Evolutionary conservation across 2,329 filamentous ascomycete species (phyloP).

Genomic region (Fusarium sublunatum): DNA sequence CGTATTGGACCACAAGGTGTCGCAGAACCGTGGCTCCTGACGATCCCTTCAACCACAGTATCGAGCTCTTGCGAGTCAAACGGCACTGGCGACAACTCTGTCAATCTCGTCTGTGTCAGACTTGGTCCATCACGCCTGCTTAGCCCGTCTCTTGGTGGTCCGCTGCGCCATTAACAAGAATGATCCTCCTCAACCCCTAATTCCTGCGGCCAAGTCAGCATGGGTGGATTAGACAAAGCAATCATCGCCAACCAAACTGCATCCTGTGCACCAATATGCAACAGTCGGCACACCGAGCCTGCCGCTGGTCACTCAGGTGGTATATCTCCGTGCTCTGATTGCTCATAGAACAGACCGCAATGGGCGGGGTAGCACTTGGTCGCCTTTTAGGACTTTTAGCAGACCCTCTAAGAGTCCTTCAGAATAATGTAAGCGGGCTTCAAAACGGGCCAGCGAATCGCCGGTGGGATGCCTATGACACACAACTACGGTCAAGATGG

Average conservation of each 20-base stretch:
- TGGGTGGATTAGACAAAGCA: slow-evolving; percentile 41
- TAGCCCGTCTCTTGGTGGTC: slow-evolving; percentile 25
- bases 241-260: slow-evolving; percentile 42
- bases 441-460: slow-evolving; percentile 41
- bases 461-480: slow-evolving; percentile 30
- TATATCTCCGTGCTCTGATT: slow-evolving; percentile 37
- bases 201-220: slow-evolving; percentile 41
- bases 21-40: slow-evolving; percentile 29
- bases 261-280: slow-evolving; percentile 40
- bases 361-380: slow-evolving; percentile 31
- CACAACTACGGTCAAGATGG: slow-evolving; percentile 29
- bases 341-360: slow-evolving; percentile 27
- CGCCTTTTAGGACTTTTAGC: slow-evolving; percentile 6
- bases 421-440: slow-evolving; percentile 23
- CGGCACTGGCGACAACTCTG: slow-evolving; percentile 14
- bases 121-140: not conserved
- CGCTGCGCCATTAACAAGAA: slow-evolving; percentile 30
- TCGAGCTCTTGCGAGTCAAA: slow-evolving; percentile 26
- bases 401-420: slow-evolving; percentile 21
- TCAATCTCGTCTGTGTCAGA: slow-evolving; percentile 13
- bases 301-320: slow-evolving; percentile 33
- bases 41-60: slow-evolving; percentile 28
- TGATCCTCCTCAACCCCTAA: slow-evolving; percentile 32
- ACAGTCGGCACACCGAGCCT: slow-evolving; percentile 45
- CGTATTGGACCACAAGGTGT: slow-evolving; percentile 28